Evolutionary conservation across 31 red algal genomes (phyloP).

Genomic region (Odonthalia washingtoniensis): DNA sequence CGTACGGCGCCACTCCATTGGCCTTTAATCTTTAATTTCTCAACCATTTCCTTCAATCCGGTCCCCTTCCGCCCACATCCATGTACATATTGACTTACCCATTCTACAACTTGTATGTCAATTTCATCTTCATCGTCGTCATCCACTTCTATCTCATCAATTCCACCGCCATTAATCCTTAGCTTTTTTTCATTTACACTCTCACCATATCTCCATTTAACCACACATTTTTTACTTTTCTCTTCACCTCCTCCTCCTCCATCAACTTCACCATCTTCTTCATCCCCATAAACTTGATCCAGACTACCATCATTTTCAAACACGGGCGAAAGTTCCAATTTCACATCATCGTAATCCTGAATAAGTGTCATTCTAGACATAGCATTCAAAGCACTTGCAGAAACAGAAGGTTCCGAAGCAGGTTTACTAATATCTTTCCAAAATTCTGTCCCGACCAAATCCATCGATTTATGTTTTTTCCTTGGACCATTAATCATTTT

Average conservation of each 20-base stretch:
- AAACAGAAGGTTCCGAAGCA: background rate
- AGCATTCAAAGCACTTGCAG: background rate
- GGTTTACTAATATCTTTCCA: background rate
- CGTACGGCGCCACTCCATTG: background rate
- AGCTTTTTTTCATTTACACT: too few species aligned
- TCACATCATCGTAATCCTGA: background rate
- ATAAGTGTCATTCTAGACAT: background rate
- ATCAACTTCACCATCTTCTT: too few species aligned
- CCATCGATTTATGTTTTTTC: background rate
- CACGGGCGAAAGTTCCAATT: background rate
- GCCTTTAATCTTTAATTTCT: background rate
- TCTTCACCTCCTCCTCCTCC: background rate
- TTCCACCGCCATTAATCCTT: too few species aligned
- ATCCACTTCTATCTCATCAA: too few species aligned
- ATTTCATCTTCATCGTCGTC: too few species aligned
- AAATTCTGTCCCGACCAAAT: background rate
- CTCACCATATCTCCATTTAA: too few species aligned
- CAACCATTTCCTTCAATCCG: background rate
- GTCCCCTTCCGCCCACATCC: background rate
- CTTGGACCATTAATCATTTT: background rate
- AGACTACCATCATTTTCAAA: background rate
- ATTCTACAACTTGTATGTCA: too few species aligned
- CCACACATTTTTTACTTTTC: background rate
- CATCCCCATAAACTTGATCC: too few species aligned
- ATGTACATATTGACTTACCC: too few species aligned